Percentiles rank a stretch among this genome's conserved stretches.
These are phyloP conservation scores for Leccinum rimulosum DNA, from an alignment of 768 basidiomycete genomes.

Conservation along the genomic window DNA sequence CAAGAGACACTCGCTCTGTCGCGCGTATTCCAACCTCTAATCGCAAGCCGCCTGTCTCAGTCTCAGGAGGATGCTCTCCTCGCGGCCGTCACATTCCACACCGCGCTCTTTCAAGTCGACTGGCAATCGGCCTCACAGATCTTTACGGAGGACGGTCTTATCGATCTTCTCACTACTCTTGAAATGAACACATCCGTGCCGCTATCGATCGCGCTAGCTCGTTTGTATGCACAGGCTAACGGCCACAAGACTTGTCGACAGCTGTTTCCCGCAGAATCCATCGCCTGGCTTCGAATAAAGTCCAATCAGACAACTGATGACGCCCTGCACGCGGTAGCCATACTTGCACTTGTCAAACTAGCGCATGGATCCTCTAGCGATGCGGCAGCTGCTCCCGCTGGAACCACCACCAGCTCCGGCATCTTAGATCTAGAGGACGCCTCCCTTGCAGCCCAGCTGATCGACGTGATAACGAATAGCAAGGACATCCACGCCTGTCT, in stretches of 20 bases:
- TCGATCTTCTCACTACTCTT: constrained; percentile 60
- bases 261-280: constrained; percentile 52
- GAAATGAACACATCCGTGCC: constrained; percentile 55
- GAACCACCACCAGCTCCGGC: constrained; percentile 10
- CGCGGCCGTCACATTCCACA: constrained; percentile 60
- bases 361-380: constrained; percentile 55
- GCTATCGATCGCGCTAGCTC: constrained; percentile 62
- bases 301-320: constrained; percentile 46
- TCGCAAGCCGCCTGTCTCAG: constrained; percentile 52
- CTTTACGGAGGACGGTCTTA: constrained; percentile 58
- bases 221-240: constrained; percentile 71
- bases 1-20: constrained; percentile 49
- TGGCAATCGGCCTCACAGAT: constrained; percentile 62
- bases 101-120: constrained; percentile 86
- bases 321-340: constrained; percentile 56
- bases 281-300: constrained; percentile 66
- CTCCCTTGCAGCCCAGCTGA: constrained; percentile 54
- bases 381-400: constrained; percentile 21
- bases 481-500: constrained; percentile 41
- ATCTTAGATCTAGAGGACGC: constrained; percentile 33
- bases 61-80: constrained; percentile 52
- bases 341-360: constrained; percentile 78
- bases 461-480: constrained; percentile 46
- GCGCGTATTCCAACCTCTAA: constrained; percentile 47
- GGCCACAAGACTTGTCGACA: constrained; percentile 72